Evolutionary conservation across 306 rosid genomes (phyloP).

Genomic region (Psophocarpus tetragonolobus): DNA sequence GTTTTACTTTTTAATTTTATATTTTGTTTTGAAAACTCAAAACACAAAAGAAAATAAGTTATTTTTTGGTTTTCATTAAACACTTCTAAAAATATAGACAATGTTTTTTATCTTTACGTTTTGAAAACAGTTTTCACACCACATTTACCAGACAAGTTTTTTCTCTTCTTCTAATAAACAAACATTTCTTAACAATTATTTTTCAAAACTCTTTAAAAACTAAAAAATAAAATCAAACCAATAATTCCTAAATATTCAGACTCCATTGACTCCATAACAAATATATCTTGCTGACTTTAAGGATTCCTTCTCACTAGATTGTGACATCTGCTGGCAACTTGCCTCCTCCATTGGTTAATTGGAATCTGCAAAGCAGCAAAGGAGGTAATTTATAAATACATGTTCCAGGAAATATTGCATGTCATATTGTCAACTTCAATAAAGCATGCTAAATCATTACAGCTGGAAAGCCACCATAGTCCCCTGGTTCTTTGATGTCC

Average conservation of each 20-base stretch:
- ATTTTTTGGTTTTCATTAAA: no score
- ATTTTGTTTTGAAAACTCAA: no score
- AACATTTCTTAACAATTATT: no score
- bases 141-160: no score
- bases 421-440: background rate
- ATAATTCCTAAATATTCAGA: background rate
- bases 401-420: background rate
- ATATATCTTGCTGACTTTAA: conserved; percentile 25
- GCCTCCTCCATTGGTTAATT: conserved; percentile 73
- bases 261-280: background rate
- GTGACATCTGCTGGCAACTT: conserved; percentile 52
- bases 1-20: no score
- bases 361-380: conserved; percentile 57
- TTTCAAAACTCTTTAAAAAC: no score
- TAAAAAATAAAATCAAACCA: no score
- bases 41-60: no score
- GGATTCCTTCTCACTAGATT: conserved; percentile 33
- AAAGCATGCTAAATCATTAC: conserved; percentile 41
- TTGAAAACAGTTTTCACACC: no score
- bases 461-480: conserved; percentile 86
- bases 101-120: no score
- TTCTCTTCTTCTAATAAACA: no score
- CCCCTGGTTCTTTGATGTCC: conserved; percentile 83
- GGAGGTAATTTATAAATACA: conserved; percentile 8
- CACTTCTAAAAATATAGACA: no score